Evolutionary conservation across 495 filamentous ascomycete genomes (phyloP), one percentile per base, ranked within the genome.

Genomic region (Xeromyces bisporus): DNA sequence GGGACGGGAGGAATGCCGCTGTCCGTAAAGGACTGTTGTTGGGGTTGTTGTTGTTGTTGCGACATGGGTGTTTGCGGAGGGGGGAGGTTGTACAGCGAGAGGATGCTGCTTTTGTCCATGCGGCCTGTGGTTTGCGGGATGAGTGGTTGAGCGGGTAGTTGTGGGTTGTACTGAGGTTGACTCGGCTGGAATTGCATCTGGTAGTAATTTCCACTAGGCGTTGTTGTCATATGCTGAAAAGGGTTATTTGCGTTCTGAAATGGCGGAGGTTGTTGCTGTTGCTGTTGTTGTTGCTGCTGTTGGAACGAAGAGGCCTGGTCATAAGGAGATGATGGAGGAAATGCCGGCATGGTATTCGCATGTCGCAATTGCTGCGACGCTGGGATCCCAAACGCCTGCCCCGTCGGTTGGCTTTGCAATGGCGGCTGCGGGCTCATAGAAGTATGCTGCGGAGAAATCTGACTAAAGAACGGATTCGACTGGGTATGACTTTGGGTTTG

Each of bases 51-150:
- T 10, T 29, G 44, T 29, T 62, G 49, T 33, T 53, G 45, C 13
- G 52, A 47, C 27, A 52, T 45, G 8, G 44, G 44, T 7, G 54
- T 36, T 4, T 75, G 71, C 5, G 78, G 58, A n/a, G 83, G 78
- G 10, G 79, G 71, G 32, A 82, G 66, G 48, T 76, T 77, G 55
- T 86, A 97, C 3, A 97, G 56, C 8, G 85, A 80, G 36, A 97
- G 67, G 41, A 97, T 96, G 28, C 74, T 76, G 7, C 70, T 71
- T 41, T 92, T 97, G 46, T 93, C 73, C 41, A 69, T 51, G 17
- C 65, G 67, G 14, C 56, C 55, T 1, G 64, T 58, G 23, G 48
- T 49, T 38, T 66, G 66, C 1, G 58, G 41, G 18, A 36, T 34
- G 12, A 59, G 45, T 29, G 59, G 55, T 46, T 62, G 60, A 2